Conservation (phyloP, 2,329 filamentous ascomycete species). For the Ophiostoma triangulosporum region DNA sequence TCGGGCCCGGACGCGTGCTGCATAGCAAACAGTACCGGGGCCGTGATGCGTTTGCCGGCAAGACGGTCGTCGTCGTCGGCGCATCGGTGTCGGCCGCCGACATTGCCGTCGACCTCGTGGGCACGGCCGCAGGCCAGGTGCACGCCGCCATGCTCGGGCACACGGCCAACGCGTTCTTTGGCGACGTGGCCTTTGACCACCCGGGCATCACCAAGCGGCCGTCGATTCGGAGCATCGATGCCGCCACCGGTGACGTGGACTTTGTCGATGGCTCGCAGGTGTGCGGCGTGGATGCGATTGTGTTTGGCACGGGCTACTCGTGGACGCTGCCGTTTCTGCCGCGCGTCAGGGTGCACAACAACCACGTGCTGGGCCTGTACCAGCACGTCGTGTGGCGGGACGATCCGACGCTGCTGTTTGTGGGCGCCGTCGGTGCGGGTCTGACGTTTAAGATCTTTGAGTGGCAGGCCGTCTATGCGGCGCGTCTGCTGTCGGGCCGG, state of each 20-base stretch:
- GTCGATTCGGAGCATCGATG: conserved; percentile 30
- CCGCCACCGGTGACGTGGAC: conserved; percentile 34
- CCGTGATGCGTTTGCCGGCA: not conserved
- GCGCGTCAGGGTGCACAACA: conserved; percentile 39
- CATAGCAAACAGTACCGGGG: conserved; percentile 61
- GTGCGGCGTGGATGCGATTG: conserved; percentile 41
- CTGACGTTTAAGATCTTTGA: conserved; percentile 58
- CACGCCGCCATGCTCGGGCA: conserved; percentile 3
- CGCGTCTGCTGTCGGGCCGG: conserved; percentile 33
- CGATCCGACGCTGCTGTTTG: conserved; percentile 42
- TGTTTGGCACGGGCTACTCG: conserved; percentile 61
- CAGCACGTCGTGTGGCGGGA: conserved; percentile 42
- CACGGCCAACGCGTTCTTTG: conserved; percentile 12
- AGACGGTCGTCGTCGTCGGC: conserved; percentile 39
- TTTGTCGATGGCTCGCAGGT: conserved; percentile 47
- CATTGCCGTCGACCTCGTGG: conserved; percentile 24
- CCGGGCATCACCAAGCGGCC: conserved; percentile 15
- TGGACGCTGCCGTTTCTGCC: conserved; percentile 56
- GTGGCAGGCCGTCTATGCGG: conserved; percentile 19
- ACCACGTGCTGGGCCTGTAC: conserved; percentile 41
- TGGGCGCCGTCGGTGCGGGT: conserved; percentile 43
- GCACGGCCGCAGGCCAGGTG: not conserved
- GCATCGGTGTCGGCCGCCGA: conserved; percentile 32
- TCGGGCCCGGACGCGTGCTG: conserved; percentile 38
- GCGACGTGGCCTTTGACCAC: conserved; percentile 26